These are phyloP conservation scores for Phallus indusiatus DNA, from an alignment of 768 basidiomycete genomes.

Conservation along the genomic window DNA sequence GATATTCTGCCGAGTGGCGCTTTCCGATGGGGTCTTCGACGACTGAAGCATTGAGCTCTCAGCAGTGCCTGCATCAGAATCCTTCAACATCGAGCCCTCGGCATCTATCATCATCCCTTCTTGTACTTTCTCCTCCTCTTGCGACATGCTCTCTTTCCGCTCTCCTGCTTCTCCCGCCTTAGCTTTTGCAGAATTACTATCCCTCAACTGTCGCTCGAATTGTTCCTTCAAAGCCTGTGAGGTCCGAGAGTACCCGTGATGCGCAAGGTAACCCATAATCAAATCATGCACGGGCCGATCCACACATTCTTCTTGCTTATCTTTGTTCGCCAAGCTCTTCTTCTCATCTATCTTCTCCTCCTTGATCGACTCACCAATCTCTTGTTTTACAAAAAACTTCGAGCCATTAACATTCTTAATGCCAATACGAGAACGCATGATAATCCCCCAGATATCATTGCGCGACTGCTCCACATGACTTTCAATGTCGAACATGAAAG, in stretches of 20 bases:
- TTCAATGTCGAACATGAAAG: conserved; percentile 88
- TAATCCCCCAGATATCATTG: conserved; percentile 47
- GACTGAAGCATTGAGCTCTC: conserved; percentile 23
- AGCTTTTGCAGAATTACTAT: background rate
- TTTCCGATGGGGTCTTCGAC: background rate
- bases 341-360: conserved; percentile 5
- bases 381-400: background rate
- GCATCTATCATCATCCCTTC: conserved; percentile 16
- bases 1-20: conserved; percentile 45
- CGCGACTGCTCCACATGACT: conserved; percentile 68
- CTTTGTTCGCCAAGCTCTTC: conserved; percentile 14
- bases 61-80: conserved; percentile 9
- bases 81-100: conserved; percentile 27
- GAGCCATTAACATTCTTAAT: conserved; percentile 42
- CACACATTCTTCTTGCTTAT: conserved; percentile 38
- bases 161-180: background rate
- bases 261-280: conserved; percentile 69
- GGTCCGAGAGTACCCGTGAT: conserved; percentile 74
- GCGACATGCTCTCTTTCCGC: background rate
- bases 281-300: conserved; percentile 61
- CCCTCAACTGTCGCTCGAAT: conserved; percentile 8
- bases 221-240: conserved; percentile 58
- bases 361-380: background rate
- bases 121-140: background rate
- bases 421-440: conserved; percentile 38